Base-by-base conservation (phyloP, 2,329 filamentous ascomycete genomes). In the Didymella glomerata region DNA sequence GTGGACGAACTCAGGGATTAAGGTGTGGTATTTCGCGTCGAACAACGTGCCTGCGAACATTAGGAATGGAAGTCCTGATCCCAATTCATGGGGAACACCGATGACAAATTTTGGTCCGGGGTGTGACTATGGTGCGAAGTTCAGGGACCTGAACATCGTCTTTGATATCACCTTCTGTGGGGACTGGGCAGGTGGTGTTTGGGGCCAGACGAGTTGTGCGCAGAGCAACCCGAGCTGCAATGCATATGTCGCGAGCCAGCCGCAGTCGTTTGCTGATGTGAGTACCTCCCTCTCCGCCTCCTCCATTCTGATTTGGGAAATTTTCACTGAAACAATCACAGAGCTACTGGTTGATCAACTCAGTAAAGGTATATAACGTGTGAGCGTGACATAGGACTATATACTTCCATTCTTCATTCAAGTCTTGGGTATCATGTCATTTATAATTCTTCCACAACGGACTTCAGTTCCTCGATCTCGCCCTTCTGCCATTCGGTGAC, bases 131-230 rank as follows among this genome's bases (percentile, higher is more conserved):
- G 70, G 72, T 51, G 61, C 65, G 11, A 73, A 70, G 56, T 78
- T 79, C 40, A 66, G 60, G 24, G 68, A 78, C 51, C 62, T 78
- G 68, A 76, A 71, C 18, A 73, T 80, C 40, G 74, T 79, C 22
- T 80, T 85, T 55, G 81, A 85, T 63, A 82, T 79, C 2, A 83
- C 82, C 1, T 85, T 85, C 71, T 85, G 83, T 60, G 84, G 84
- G 32, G 81, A 83, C 52, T 86, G 84, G 83, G 83, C 84, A 8
- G 83, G 83, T 13, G 66, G 69, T 16, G 78, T 81, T 2, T 85
- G 76, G 76, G 67, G 68, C 10, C 68, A 66, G 4, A 69, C 65
- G 9, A 59, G 65, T 14, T 78, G 77, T 54, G 64, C 74, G 11
- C 38, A 61, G 36, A 53, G 65, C 2, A 75, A 76, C 54, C 68